Base-by-base conservation (phyloP, 2,329 filamentous ascomycete species). In the Colletotrichum sp. region DNA sequence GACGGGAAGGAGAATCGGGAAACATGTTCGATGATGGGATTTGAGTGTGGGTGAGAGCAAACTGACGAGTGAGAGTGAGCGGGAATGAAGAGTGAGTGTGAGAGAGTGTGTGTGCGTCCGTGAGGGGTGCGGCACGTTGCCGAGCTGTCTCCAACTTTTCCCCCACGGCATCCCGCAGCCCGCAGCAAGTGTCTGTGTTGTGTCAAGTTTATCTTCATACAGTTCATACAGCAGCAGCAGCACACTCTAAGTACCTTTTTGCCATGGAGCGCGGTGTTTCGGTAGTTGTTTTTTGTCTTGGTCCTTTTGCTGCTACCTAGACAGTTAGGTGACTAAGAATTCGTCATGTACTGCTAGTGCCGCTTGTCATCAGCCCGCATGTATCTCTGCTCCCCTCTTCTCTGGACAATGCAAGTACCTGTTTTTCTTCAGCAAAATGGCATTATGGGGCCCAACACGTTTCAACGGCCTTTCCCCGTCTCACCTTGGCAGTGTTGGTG, bases 121-220 rank as follows among this genome's bases (percentile, higher is more conserved):
- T 61, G 65, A 55, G 55, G 52, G n/a, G 36, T 32, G 28, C 73
- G 64, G 73, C 73, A 75, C 73, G 55, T 48, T 68, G 73, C 73
- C 73, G 73, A 75, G 57, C 26, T 52, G 21, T 61, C 72, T 72
- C 68, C 72, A 71, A 71, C 60, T 71, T 21, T 26, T 48, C 36
- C 57, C 32, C 68, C 67, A 18, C 68, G 65, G 71, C 59, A 70
- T 32, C 59, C 65, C 21, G 60, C 60, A 66, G 72, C 34, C 43
- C 43, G 43, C 43, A 52, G 43, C 43, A 52, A 21, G 43, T 71
- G 72, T 63, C 28, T 34, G 30, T 63, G 61, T 63, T 63, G 52
- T 67, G 72, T 67, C 72, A 63, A 43, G 34, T 30, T 59, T 59
- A 34, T 48, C 28, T 32, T 65, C 21, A 9, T 52, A 52, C 43